Percentiles rank a stretch among this genome's conserved stretches.
These are phyloP conservation scores for Chrysoporthe puriensis DNA, from an alignment of 2,329 filamentous ascomycete genomes.

Conservation along the genomic window DNA sequence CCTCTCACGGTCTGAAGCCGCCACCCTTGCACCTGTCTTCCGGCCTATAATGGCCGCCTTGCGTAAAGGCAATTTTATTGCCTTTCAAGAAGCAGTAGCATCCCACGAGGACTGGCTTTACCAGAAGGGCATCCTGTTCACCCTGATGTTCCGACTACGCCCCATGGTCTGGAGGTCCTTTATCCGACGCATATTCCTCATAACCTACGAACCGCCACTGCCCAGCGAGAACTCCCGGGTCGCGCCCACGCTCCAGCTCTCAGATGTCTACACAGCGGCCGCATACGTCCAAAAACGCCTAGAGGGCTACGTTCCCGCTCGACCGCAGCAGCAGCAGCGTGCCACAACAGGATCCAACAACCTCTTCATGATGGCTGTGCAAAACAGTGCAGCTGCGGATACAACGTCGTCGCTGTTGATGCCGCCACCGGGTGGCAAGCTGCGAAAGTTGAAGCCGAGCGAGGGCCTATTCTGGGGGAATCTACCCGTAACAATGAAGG, in stretches of 20 bases:
- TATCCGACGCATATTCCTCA: constrained; percentile 74
- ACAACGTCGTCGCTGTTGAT: constrained; percentile 44
- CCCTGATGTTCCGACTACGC: constrained; percentile 76
- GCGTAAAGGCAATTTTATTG: constrained; percentile 71
- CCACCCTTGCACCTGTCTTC: constrained; percentile 68
- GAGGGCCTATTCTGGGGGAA: constrained; percentile 69
- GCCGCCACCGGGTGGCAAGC: constrained; percentile 53
- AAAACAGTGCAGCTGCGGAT: constrained; percentile 46
- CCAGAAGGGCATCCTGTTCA: constrained; percentile 73
- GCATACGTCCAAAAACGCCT: constrained; percentile 66
- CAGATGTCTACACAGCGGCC: constrained; percentile 67
- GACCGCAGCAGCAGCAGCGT: constrained; percentile 37
- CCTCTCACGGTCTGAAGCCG: constrained; percentile 71
- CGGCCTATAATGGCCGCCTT: constrained; percentile 74
- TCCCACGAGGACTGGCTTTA: constrained; percentile 73
- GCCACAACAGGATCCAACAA: constrained; percentile 49
- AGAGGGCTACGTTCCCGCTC: constrained; percentile 57
- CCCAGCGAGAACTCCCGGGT: constrained; percentile 56
- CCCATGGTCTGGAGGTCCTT: constrained; percentile 84
- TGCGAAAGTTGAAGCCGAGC: constrained; percentile 55
- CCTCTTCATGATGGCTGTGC: constrained; percentile 56
- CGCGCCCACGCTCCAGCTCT: constrained; percentile 75
- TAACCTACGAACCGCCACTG: constrained; percentile 71
- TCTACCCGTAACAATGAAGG: constrained; percentile 58
- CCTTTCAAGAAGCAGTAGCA: constrained; percentile 72